Evolutionary conservation across 305 asterid species (phyloP).

Genomic region (Euphrasia arctica): DNA sequence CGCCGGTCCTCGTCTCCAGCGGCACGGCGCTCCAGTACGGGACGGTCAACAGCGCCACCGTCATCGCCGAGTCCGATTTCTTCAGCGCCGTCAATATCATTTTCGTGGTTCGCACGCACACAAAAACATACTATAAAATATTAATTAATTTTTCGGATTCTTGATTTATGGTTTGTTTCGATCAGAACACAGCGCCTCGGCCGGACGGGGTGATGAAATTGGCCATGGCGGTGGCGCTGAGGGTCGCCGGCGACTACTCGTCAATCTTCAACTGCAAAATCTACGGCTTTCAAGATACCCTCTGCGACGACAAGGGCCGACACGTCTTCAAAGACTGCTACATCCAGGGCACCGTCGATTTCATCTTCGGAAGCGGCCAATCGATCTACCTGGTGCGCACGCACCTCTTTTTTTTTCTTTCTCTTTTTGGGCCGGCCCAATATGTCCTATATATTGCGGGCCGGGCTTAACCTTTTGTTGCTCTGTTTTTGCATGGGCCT

Average conservation of each 20-base stretch:
- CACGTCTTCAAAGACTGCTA: conserved; percentile 90
- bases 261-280: conserved; percentile 81
- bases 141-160: no score
- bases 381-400: conserved; percentile 57
- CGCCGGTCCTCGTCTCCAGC: conserved; percentile 38
- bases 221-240: conserved; percentile 65
- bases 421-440: no score
- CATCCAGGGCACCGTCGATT: conserved; percentile 84
- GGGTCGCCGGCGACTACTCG: conserved; percentile 60
- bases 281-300: conserved; percentile 89
- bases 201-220: conserved; percentile 39
- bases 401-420: no score
- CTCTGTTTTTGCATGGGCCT: no score
- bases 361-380: conserved; percentile 71
- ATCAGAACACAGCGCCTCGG: conserved; percentile 72
- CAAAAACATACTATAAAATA: no score
- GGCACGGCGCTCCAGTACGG: conserved; percentile 50
- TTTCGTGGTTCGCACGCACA: conserved; percentile 41
- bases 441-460: no score
- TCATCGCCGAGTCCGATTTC: conserved; percentile 48
- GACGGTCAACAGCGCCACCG: conserved; percentile 56
- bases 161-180: not conserved
- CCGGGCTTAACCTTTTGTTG: no score
- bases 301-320: conserved; percentile 86
- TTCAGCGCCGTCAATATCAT: conserved; percentile 47